Evolutionary conservation across 148 eudicot genomes (phyloP).

Genomic region (Fallopia convolvulus): DNA sequence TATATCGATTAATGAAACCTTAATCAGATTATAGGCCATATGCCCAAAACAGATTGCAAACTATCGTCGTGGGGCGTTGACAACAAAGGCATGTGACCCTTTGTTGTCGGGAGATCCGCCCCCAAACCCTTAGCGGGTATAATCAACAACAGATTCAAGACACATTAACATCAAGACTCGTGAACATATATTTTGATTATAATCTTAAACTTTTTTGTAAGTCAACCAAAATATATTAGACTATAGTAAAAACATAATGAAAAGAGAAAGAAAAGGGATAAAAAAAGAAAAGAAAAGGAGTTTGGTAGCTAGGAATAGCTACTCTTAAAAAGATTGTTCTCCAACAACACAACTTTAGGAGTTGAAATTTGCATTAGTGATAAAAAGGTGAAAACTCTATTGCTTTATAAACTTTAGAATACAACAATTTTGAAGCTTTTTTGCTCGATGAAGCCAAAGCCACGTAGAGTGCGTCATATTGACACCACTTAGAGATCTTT

Average conservation of each 20-base stretch:
- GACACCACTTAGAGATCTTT: neutral
- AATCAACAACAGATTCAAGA: too few species aligned
- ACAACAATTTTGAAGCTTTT: neutral
- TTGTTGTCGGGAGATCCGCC: too few species aligned
- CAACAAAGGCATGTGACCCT: too few species aligned
- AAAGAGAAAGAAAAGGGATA: neutral
- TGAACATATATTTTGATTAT: too few species aligned
- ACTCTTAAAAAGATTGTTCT: constrained; percentile 2
- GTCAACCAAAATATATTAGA: too few species aligned
- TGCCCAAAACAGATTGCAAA: too few species aligned
- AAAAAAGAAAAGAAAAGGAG: neutral
- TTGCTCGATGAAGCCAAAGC: neutral
- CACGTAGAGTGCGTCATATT: constrained; percentile 5
- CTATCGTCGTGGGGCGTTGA: too few species aligned
- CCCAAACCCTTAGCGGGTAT: too few species aligned
- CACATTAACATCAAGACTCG: too few species aligned
- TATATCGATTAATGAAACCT: too few species aligned
- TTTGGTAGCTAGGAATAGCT: constrained; percentile 3
- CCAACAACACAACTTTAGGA: constrained; percentile 9
- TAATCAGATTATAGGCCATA: too few species aligned
- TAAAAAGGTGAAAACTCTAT: constrained; percentile 6
- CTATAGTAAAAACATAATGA: neutral
- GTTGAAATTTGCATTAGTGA: constrained; percentile 11
- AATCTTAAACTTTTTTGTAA: too few species aligned
- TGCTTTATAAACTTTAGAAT: constrained; percentile 9